Evolutionary conservation across 768 basidiomycete species (phyloP), one percentile per base, ranked within the genome.

Genomic region (Hysterangium stoloniferum): DNA sequence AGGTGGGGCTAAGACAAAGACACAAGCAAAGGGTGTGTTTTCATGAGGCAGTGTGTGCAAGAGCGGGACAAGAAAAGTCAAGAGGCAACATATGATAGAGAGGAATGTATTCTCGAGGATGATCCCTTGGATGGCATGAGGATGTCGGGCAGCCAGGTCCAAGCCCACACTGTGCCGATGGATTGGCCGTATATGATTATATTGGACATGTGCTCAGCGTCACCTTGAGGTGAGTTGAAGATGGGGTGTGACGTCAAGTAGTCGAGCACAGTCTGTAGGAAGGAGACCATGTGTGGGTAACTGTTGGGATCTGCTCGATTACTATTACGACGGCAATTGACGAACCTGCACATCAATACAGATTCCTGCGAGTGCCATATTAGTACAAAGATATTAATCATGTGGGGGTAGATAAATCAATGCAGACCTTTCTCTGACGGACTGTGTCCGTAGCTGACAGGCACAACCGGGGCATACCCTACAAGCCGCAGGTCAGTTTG

Each of bases 61-160:
- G 5, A 2, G 7, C 8, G 15, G 3, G 29, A 15, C 12, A n/a
- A n/a, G n/a, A n/a, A n/a, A n/a, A n/a, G n/a, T 24, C 12, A 9
- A 3, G 2, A 31, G 28, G 20, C 6, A 34, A n/a, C 62, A 27
- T 40, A 60, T 59, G 25, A 97, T 76, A 35, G 86, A 90, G 29
- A 85, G 79, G 65, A 96, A 96, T 0, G 94, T 95, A 64, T 96
- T 98, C 70, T 97, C 94, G 52, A 97, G 73, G 50, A 97, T 77
- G 13, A 96, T 72, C 1, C 84, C 93, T 15, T 70, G 52, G 50
- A 95, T 80, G 59, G 83, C 77, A 17, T 75, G 65, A 0, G 84
- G 77, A 62, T 93, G 94, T 25, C 76, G 73, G 54, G 82, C 82
- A 0, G 88, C 87, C 17, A 95, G 81, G 65, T 93, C 85, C 41